Base-by-base conservation (phyloP, 768 basidiomycete species). In the Amyloporia xantha region DNA sequence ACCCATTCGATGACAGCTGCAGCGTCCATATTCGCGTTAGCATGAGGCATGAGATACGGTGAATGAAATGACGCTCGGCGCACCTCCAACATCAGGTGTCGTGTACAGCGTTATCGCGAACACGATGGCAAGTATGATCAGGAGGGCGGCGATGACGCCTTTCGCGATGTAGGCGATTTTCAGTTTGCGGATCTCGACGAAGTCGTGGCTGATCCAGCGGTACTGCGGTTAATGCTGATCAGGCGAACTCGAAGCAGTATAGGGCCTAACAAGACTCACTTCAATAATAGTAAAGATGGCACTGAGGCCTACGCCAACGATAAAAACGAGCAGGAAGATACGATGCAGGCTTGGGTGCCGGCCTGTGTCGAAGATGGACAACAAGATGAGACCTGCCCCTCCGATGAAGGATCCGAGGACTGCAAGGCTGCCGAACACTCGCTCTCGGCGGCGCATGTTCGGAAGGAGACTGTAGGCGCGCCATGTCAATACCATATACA, bases 281-380 rank as follows among this genome's bases (percentile, higher is more conserved):
- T 91, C 86, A 6, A 76, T 48, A 20, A 87, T 68, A 5, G 84
- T 84, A 67, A 89, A 90, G 28, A 90, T 77, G 19, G 85, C 83
- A 50, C 81, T 83, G 27, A 89, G 58, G 2, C 73, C 77, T 3
- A 88, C 83, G 10, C 87, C 87, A 30, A 84, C 40, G 44, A 89
- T 81, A 65, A 89, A 91, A 7, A 89, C 66, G 21, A 86, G 71
- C 13, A 91, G 73, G 56, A 86, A 88, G 10, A 66, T 53, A 15
- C 79, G 62, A 59, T 91, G 87, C 5, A 71, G 58, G 23, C 62
- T 69, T 1, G 69, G 50, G 62, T 76, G 71, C 2, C 75, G 74
- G 50, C 72, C 71, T 0, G 83, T 84, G 60, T 91, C 87, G 59
- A 87, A 84, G 2, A 86, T 68, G 4, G 85, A 81, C 1, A 91